These are phyloP conservation scores for Inga laurina DNA, from an alignment of 306 rosid species.

Conservation along the genomic window DNA sequence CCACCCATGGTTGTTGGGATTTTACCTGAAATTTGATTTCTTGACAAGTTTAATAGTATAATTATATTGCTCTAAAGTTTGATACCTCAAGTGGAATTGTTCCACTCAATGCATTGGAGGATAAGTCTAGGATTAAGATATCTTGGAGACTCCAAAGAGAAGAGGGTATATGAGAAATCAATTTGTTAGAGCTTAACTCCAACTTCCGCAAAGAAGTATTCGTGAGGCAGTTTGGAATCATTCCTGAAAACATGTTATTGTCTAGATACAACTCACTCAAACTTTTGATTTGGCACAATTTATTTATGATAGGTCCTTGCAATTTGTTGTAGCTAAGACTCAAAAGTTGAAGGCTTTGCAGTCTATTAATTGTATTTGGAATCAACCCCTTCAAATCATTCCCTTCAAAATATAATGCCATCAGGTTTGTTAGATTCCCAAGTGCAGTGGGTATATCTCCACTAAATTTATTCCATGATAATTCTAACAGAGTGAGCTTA, in stretches of 20 bases:
- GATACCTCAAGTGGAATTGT: not conserved
- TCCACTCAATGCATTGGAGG: not conserved
- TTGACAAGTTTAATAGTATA: not conserved
- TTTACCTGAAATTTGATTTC: not conserved
- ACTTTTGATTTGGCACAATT: not conserved
- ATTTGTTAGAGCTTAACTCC: not conserved
- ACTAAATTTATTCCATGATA: not conserved
- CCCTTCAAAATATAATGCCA: not conserved
- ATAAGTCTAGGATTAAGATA: not conserved
- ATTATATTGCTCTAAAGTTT: not conserved
- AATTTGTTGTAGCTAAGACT: not conserved
- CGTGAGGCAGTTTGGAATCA: not conserved
- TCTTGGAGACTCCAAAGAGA: not conserved
- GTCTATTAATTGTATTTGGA: not conserved
- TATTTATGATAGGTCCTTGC: not conserved
- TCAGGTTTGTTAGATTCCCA: not conserved
- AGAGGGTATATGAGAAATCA: not conserved
- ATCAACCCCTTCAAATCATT: not conserved
- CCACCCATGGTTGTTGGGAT: not conserved
- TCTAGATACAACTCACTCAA: not conserved
- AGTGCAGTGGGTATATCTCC: not conserved
- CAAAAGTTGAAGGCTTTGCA: not conserved
- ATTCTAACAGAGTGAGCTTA: not conserved
- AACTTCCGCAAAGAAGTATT: not conserved
- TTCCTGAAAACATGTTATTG: not conserved